Evolutionary conservation across 2,329 filamentous ascomycete genomes (phyloP).

Genomic region (Scedosporium minutisporum): DNA sequence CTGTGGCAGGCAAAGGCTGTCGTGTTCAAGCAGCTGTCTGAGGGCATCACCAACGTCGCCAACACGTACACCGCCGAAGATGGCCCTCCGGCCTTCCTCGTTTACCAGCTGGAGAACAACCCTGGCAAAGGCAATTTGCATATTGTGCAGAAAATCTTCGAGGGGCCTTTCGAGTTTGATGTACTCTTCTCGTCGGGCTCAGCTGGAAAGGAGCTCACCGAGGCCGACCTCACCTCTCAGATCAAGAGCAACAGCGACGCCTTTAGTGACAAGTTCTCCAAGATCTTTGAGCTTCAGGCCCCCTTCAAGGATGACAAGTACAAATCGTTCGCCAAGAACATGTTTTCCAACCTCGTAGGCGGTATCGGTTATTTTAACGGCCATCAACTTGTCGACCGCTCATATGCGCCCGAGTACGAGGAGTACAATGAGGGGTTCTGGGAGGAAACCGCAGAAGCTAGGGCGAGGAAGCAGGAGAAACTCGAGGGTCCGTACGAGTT

Average conservation of each 20-base stretch:
- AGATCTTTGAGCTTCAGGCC: conserved; percentile 54
- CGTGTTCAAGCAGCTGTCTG: conserved; percentile 44
- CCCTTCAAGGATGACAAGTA: conserved; percentile 71
- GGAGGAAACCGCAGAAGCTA: conserved; percentile 78
- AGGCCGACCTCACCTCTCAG: conserved; percentile 58
- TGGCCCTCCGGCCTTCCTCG: conserved; percentile 74
- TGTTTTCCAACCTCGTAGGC: conserved; percentile 90
- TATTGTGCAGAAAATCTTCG: conserved; percentile 82
- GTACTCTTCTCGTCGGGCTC: conserved; percentile 79
- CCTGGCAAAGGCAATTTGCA: conserved; percentile 72
- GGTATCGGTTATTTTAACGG: conserved; percentile 95
- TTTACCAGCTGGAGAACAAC: conserved; percentile 67
- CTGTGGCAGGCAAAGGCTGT: conserved; percentile 77
- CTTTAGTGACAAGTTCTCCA: conserved; percentile 67
- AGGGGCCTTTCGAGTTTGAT: conserved; percentile 87
- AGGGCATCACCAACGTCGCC: conserved; percentile 38
- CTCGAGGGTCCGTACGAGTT: conserved; percentile 78
- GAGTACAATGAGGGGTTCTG: conserved; percentile 94
- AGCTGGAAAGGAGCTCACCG: conserved; percentile 42
- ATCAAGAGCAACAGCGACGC: conserved; percentile 55
- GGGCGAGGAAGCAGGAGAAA: conserved; percentile 56
- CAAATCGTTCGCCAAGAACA: conserved; percentile 69
- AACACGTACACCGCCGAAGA: conserved; percentile 45
- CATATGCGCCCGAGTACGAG: conserved; percentile 84
- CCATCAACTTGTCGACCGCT: conserved; percentile 78